Evolutionary conservation across 2,329 filamentous ascomycete genomes (phyloP).

Genomic region (Xylariaceae sp.): DNA sequence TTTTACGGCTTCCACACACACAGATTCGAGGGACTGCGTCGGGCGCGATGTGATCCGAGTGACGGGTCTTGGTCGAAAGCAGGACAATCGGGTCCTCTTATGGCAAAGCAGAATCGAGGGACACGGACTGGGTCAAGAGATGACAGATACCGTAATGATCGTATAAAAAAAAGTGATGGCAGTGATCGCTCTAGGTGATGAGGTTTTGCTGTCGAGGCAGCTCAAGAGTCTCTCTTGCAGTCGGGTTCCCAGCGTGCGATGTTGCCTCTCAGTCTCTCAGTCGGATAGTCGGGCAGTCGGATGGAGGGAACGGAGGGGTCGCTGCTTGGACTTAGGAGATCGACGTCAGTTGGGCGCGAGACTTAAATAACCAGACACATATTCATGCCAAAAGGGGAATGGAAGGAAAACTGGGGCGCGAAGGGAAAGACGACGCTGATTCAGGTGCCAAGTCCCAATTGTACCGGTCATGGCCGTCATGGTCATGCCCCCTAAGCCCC

Average conservation of each 20-base stretch:
- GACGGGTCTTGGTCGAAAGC: too few relatives aligned
- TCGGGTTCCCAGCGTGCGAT: neutral
- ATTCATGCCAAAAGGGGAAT: neutral
- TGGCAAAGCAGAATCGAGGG: too few relatives aligned
- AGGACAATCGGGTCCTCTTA: too few relatives aligned
- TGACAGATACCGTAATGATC: too few relatives aligned
- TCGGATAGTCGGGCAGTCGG: neutral
- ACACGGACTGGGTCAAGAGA: too few relatives aligned
- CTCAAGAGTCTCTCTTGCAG: neutral
- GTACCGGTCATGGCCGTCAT: too few relatives aligned
- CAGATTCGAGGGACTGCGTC: too few relatives aligned
- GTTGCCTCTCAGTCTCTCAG: neutral
- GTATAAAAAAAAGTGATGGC: neutral
- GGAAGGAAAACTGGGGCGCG: neutral
- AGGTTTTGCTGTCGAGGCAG: neutral
- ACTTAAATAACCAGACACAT: neutral
- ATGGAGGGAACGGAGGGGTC: conserved; percentile 4
- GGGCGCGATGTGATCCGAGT: too few relatives aligned
- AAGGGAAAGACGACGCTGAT: neutral
- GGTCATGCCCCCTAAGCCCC: too few relatives aligned
- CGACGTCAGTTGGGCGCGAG: conserved; percentile 4
- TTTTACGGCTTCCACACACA: neutral
- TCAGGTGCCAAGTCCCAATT: neutral
- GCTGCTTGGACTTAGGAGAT: neutral
- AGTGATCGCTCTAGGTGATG: neutral